phyloP scores from a whole-genome alignment of 1,284 basidiomycete genomes.

The Schizopora paradoxa region DNA sequence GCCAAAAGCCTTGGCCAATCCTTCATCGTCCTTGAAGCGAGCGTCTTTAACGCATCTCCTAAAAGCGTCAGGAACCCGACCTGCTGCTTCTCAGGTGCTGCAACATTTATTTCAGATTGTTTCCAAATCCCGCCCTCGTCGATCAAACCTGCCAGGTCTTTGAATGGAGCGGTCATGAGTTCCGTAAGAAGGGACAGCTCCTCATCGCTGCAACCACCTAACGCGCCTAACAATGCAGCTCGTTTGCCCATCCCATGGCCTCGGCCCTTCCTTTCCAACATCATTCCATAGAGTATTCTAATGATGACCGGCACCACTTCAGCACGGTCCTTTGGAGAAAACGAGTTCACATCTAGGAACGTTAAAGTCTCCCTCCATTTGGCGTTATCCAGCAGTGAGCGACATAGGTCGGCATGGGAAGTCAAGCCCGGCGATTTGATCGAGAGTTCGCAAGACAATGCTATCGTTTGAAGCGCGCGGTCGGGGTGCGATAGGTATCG shows the following conservation, averaged over 20 bases:
- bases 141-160: conserved; percentile 24
- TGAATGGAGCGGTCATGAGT: conserved; percentile 85
- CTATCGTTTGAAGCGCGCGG: conserved; percentile 67
- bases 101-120: background rate
- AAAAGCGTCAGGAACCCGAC: conserved; percentile 81
- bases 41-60: conserved; percentile 76
- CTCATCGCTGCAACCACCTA: conserved; percentile 65
- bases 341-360: conserved; percentile 59
- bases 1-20: conserved; percentile 76
- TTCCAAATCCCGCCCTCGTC: background rate
- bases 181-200: conserved; percentile 81
- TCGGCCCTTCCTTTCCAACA: conserved; percentile 79
- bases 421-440: conserved; percentile 74
- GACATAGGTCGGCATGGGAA: conserved; percentile 65
- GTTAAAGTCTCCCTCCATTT: conserved; percentile 87
- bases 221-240: conserved; percentile 69
- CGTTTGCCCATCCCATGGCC: conserved; percentile 70
- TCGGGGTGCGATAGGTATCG: conserved; percentile 86
- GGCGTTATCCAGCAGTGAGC: conserved; percentile 76
- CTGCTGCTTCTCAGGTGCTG: conserved; percentile 56
- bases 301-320: conserved; percentile 75
- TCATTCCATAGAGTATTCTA: conserved; percentile 83
- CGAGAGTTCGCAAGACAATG: conserved; percentile 78
- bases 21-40: conserved; percentile 64
- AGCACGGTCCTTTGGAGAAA: conserved; percentile 59